Conservation (phyloP, 2,329 filamentous ascomycete species). For the Myriosclerotinia duriaeana region DNA sequence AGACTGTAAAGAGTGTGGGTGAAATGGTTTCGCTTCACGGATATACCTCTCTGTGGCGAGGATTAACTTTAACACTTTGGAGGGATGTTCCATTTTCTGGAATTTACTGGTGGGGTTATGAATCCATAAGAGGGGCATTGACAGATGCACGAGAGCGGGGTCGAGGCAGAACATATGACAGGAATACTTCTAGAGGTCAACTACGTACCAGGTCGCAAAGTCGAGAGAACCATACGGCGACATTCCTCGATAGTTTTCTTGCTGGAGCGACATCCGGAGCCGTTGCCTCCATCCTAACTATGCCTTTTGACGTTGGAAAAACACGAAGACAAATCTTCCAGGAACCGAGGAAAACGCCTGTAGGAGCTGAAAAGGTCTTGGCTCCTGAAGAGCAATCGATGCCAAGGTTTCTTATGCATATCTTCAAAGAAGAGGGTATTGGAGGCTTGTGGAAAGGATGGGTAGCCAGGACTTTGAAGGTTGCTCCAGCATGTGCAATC, state of each 20-base stretch:
- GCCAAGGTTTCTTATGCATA: slow-evolving; percentile 82
- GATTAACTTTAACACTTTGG: slow-evolving; percentile 88
- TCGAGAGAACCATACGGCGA: slow-evolving; percentile 69
- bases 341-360: slow-evolving; percentile 48
- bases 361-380: slow-evolving; percentile 42
- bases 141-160: slow-evolving; percentile 64
- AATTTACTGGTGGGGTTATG: slow-evolving; percentile 98
- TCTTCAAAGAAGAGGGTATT: slow-evolving; percentile 80
- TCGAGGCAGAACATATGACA: slow-evolving; percentile 46
- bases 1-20: slow-evolving; percentile 72
- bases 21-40: slow-evolving; percentile 78
- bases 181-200: slow-evolving; percentile 44
- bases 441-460: slow-evolving; percentile 85
- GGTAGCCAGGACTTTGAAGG: slow-evolving; percentile 88
- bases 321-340: slow-evolving; percentile 85
- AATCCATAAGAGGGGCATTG: slow-evolving; percentile 71
- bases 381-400: slow-evolving; percentile 76
- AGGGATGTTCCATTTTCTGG: slow-evolving; percentile 95
- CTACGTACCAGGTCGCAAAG: slow-evolving; percentile 58
- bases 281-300: slow-evolving; percentile 83
- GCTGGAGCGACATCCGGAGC: slow-evolving; percentile 82
- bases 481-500: slow-evolving; percentile 94
- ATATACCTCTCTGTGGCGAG: slow-evolving; percentile 83
- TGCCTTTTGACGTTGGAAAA: slow-evolving; percentile 96
- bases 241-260: slow-evolving; percentile 85